Conservation (phyloP, 2,329 filamentous ascomycete genomes). For the Penicillium concentricum region DNA sequence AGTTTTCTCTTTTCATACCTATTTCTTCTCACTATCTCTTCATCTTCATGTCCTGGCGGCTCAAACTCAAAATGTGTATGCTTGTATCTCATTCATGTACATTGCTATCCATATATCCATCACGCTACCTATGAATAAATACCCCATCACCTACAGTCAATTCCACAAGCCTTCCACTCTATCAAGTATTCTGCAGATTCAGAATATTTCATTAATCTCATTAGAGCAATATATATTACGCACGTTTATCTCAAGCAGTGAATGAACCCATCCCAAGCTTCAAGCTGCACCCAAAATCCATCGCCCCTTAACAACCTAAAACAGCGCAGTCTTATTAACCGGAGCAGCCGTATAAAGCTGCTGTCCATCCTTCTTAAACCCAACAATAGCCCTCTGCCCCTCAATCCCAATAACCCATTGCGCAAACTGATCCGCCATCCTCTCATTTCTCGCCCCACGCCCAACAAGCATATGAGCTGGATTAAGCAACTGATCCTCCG, state of each 20-base stretch:
- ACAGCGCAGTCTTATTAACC: conserved; percentile 13
- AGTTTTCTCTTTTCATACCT: background rate
- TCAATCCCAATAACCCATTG: conserved; percentile 40
- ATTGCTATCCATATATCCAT: conserved; percentile 3
- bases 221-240: background rate
- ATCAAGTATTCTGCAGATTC: background rate
- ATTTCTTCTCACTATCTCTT: background rate
- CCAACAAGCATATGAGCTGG: conserved; percentile 47
- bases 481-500: conserved; percentile 43
- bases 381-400: conserved; percentile 38
- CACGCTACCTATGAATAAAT: conserved; percentile 3
- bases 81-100: background rate
- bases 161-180: background rate
- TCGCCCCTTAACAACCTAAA: background rate
- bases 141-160: background rate
- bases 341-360: conserved; percentile 42
- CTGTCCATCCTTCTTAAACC: conserved; percentile 41
- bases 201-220: background rate
- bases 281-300: background rate
- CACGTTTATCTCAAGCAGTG: background rate
- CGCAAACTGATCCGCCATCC: conserved; percentile 39
- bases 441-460: conserved; percentile 33
- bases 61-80: background rate
- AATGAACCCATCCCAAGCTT: background rate
- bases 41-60: background rate